These are phyloP conservation scores for Zygoascus biomembranicola DNA, from an alignment of 805 yeast genomes.

Conservation along the genomic window DNA sequence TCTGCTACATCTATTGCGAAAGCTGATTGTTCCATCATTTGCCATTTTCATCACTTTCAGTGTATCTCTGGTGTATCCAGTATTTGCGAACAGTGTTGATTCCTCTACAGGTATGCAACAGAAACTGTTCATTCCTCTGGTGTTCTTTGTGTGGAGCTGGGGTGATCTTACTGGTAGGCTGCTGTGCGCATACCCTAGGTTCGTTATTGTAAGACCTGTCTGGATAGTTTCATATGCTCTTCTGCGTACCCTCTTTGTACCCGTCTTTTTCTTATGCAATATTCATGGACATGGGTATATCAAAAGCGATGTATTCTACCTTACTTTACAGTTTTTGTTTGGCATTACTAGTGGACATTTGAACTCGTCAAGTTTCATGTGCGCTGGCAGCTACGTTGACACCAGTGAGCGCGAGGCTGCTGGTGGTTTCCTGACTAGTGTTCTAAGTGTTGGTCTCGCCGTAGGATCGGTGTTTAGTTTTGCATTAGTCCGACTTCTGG, in stretches of 20 bases:
- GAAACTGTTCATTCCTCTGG: slow-evolving; percentile 57
- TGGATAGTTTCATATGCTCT: slow-evolving; percentile 47
- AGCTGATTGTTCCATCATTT: slow-evolving; percentile 53
- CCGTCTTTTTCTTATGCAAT: slow-evolving; percentile 65
- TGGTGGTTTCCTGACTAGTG: slow-evolving; percentile 83
- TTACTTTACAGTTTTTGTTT: slow-evolving; percentile 62
- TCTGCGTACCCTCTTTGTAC: slow-evolving; percentile 49
- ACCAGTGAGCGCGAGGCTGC: slow-evolving; percentile 81
- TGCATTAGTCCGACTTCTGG: slow-evolving; percentile 36
- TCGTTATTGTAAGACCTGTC: slow-evolving; percentile 37
- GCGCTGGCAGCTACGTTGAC: slow-evolving; percentile 50
- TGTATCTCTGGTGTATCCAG: slow-evolving; percentile 75
- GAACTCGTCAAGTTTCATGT: slow-evolving; percentile 72
- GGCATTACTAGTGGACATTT: slow-evolving; percentile 88
- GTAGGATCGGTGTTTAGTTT: slow-evolving; percentile 75
- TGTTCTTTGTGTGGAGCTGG: slow-evolving; percentile 77
- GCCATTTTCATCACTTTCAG: slow-evolving; percentile 69
- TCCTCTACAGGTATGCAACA: slow-evolving; percentile 35
- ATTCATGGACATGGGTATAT: slow-evolving; percentile 36
- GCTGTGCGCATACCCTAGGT: slow-evolving; percentile 42
- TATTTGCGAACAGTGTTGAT: slow-evolving; percentile 68
- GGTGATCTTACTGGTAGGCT: slow-evolving; percentile 83
- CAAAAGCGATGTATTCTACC: slow-evolving; percentile 45
- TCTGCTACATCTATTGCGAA: slow-evolving; percentile 49
- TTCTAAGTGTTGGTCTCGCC: slow-evolving; percentile 70